phyloP scores from a whole-genome alignment of 371 early-diverging fungal species.

The Mucor irregularis region DNA sequence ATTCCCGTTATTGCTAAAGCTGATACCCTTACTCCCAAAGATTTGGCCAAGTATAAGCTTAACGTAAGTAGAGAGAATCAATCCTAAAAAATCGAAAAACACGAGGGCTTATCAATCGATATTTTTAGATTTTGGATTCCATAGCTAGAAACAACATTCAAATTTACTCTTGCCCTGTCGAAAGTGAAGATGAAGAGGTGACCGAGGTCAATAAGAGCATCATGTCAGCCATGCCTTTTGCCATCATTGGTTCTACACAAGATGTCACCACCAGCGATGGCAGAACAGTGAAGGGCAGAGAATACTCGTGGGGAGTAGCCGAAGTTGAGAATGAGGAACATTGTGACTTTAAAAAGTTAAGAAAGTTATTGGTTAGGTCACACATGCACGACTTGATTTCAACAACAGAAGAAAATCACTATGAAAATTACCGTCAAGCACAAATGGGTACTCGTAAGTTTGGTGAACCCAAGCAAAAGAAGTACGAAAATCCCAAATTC shows the following conservation, averaged over 20 bases:
- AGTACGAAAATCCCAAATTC: slow-evolving; percentile 84
- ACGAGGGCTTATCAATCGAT: neutral
- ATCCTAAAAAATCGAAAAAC: too few relatives aligned
- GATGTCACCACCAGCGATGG: slow-evolving; percentile 78
- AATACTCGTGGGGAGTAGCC: slow-evolving; percentile 93
- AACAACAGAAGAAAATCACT: slow-evolving; percentile 88
- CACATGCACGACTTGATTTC: slow-evolving; percentile 93
- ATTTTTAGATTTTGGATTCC: slow-evolving; percentile 64
- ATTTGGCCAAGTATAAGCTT: slow-evolving; percentile 78
- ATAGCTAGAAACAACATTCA: slow-evolving; percentile 75
- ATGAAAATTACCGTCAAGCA: slow-evolving; percentile 81
- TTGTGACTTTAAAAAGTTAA: slow-evolving; percentile 92
- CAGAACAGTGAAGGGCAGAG: slow-evolving; percentile 78
- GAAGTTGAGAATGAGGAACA: slow-evolving; percentile 89
- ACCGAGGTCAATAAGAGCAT: slow-evolving; percentile 78
- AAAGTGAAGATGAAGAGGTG: slow-evolving; percentile 82
- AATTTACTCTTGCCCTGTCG: slow-evolving; percentile 73
- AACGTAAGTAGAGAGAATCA: slow-evolving; percentile 40
- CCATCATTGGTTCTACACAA: slow-evolving; percentile 87
- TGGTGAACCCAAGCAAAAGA: slow-evolving; percentile 78
- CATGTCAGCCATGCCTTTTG: slow-evolving; percentile 91
- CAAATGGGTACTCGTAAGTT: slow-evolving; percentile 83
- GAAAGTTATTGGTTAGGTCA: slow-evolving; percentile 85
- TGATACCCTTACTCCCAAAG: slow-evolving; percentile 74
- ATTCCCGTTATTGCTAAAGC: slow-evolving; percentile 82